These are phyloP conservation scores for Rhynchosporium graminicola DNA, from an alignment of 2,329 filamentous ascomycete genomes.

Conservation along the genomic window DNA sequence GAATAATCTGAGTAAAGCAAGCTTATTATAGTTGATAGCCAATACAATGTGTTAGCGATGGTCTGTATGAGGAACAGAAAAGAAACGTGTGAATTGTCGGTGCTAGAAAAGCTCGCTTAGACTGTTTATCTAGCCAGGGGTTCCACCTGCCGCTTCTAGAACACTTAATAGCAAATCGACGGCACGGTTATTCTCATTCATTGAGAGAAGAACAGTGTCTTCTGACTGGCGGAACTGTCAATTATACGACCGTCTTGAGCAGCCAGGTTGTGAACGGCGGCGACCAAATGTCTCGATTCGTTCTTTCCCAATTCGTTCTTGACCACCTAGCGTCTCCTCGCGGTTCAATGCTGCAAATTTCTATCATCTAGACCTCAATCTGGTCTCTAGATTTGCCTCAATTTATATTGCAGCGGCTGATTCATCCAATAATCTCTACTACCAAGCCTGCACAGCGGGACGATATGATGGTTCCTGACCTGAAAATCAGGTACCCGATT, in stretches of 20 bases:
- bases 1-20: no score
- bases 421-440: conserved; percentile 4
- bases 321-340: neutral
- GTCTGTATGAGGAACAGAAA: no score
- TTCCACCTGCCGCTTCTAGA: neutral
- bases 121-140: neutral
- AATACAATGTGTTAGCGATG: no score
- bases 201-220: neutral
- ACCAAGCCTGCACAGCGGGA: conserved; percentile 8
- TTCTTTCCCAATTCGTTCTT: neutral
- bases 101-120: neutral
- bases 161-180: neutral
- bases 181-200: neutral
- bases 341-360: neutral
- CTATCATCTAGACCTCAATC: conserved; percentile 10
- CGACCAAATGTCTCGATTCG: neutral
- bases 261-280: conserved; percentile 1
- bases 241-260: neutral
- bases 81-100: neutral
- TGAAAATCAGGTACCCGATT: neutral
- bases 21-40: no score
- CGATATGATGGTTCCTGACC: conserved; percentile 12
- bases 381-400: neutral
- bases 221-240: neutral
- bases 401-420: conserved; percentile 1